Base-by-base conservation (phyloP, 352 stramenopile species). In the Pythium sukuiense region DNA sequence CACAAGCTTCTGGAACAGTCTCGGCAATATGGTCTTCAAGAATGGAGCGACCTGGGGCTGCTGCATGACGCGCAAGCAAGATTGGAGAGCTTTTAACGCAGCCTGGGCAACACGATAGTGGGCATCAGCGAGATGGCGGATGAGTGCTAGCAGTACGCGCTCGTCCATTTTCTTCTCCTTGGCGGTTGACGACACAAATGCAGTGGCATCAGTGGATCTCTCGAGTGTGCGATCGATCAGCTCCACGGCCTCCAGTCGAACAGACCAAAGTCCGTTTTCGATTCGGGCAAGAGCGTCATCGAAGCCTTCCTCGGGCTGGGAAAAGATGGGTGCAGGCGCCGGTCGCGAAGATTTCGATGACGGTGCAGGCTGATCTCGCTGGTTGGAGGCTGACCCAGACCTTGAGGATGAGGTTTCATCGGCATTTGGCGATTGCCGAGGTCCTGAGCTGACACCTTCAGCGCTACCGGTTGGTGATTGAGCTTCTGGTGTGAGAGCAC, bases 21-120 rank as follows among this genome's bases (percentile, higher is more conserved):
- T 80, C 3, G 85, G 75, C 12, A 93, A 55, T 35, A 92, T 67
- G 0, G n/a, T 68, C 59, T 91, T 90, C 39, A 92, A 49, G 45
- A 82, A 78, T 20, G 76, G 67, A 43, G 73, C 24, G 1, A 94
- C 69, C 52, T 85, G 73, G 14, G 84, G 69, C 7, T 65, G 70
- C 14, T 56, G 67, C 1, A 70, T 20, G 11, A 89, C 54, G 24
- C 83, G 76, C n/a, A 92, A 29, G 20, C 87, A 69, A 6, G 76
- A 67, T 24, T 90, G 56, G 26, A 93, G 72, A 35, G 78, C 70
- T 41, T 83, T 85, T 3, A 93, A 67, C n/a, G 86, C 79, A 18
- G 75, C 72, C 46, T 93, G 87, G 3, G 81, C 80, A 1, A 95
- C 83, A 1, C 87, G 82, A 59, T 93, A 92, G 32, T 95, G 87